A percentile compares a stretch with the other conserved stretches of the same genome.
These are phyloP conservation scores for Cladophialophora exuberans DNA, from an alignment of 2,329 filamentous ascomycete species.

Conservation along the genomic window DNA sequence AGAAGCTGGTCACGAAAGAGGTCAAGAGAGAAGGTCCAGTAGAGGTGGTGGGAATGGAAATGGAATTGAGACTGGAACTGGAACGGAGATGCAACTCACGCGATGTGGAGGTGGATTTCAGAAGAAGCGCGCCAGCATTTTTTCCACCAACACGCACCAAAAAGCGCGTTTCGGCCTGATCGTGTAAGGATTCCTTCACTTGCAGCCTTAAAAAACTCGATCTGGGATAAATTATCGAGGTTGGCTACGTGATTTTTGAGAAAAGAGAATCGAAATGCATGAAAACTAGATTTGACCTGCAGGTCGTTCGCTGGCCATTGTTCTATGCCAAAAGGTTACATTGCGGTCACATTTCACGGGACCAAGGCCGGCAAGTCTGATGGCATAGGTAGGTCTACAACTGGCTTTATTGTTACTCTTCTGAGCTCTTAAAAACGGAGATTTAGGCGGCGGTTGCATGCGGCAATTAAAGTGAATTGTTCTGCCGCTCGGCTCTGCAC, in stretches of 20 bases:
- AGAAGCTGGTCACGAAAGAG: slow-evolving; percentile 24
- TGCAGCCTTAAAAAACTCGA: slow-evolving; percentile 1
- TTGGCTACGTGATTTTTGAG: neutral
- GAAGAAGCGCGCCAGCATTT: slow-evolving; percentile 14
- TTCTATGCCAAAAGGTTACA: slow-evolving; percentile 12
- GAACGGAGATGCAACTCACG: slow-evolving; percentile 10
- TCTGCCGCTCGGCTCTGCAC: slow-evolving; percentile 3
- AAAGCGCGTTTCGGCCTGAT: slow-evolving; percentile 2
- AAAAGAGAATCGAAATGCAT: neutral
- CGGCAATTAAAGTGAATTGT: too few species aligned
- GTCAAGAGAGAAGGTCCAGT: slow-evolving; percentile 18
- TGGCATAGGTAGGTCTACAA: too few species aligned
- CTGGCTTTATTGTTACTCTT: too few species aligned
- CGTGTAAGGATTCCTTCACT: neutral
- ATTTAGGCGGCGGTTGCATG: too few species aligned
- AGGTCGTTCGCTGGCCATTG: slow-evolving; percentile 1
- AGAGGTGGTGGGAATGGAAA: neutral
- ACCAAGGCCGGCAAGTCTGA: too few species aligned
- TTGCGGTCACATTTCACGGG: slow-evolving; percentile 6
- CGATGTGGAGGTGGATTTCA: slow-evolving; percentile 6
- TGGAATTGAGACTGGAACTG: slow-evolving; percentile 9
- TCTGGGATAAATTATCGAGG: slow-evolving; percentile 1
- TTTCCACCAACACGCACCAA: slow-evolving; percentile 3
- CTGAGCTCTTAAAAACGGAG: too few species aligned
- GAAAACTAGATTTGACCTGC: neutral